phyloP scores from a whole-genome alignment of 192 early-diverging fungal genomes.

The Coemansia sp. region DNA sequence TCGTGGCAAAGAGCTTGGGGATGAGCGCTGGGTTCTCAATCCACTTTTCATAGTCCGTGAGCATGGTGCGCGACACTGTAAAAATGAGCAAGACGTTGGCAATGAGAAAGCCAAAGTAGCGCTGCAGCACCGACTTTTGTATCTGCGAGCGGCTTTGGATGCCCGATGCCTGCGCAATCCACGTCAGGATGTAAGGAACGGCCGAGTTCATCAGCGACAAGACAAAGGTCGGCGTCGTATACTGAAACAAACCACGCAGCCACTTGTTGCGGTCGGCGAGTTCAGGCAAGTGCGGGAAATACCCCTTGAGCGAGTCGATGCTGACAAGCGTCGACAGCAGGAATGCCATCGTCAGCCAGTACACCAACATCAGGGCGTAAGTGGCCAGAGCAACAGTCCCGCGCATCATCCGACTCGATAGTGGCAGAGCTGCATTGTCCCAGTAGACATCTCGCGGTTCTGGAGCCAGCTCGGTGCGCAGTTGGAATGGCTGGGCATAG shows the following conservation, averaged over 20 bases:
- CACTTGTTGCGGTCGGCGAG: conserved; percentile 41
- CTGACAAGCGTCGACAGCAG: conserved; percentile 61
- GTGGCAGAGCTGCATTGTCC: conserved; percentile 38
- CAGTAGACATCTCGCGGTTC: conserved; percentile 51
- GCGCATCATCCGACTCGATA: conserved; percentile 17
- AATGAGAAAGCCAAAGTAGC: conserved; percentile 71
- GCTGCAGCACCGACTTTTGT: conserved; percentile 50
- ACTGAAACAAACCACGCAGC: conserved; percentile 40
- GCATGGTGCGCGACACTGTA: conserved; percentile 63
- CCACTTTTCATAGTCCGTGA: conserved; percentile 63
- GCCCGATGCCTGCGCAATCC: conserved; percentile 43
- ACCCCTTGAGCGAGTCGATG: conserved; percentile 34
- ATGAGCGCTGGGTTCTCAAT: conserved; percentile 66
- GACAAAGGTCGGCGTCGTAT: conserved; percentile 36
- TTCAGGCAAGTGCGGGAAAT: conserved; percentile 58
- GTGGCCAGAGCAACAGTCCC: conserved; percentile 41
- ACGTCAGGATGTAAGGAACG: conserved; percentile 39
- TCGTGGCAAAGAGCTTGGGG: conserved; percentile 63
- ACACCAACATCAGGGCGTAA: conserved; percentile 58
- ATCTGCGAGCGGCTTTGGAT: conserved; percentile 44
- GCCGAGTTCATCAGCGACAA: conserved; percentile 46
- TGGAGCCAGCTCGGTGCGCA: conserved; percentile 41
- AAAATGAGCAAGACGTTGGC: conserved; percentile 75
- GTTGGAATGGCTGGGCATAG: conserved; percentile 43
- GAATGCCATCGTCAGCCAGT: conserved; percentile 71